Conservation (phyloP, 805 yeast genomes). For the Phaffomyces opuntiae region DNA sequence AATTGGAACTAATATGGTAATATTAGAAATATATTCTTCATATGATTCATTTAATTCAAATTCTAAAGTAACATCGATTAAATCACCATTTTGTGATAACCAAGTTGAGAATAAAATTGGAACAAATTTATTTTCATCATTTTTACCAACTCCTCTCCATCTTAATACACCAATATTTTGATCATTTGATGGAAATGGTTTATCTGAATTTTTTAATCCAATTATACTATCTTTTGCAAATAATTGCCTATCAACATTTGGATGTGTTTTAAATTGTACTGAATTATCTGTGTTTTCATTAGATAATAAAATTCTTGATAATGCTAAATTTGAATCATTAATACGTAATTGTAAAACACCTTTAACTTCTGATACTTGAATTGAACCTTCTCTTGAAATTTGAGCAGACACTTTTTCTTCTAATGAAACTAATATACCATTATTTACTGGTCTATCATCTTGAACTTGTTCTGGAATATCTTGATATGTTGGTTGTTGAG, state of each 20-base stretch:
- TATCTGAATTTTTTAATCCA: slow-evolving; percentile 67
- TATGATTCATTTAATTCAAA: slow-evolving; percentile 59
- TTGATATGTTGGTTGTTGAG: slow-evolving; percentile 13
- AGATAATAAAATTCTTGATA: slow-evolving; percentile 53
- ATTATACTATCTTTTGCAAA: slow-evolving; percentile 54
- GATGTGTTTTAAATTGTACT: slow-evolving; percentile 86
- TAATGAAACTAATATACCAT: slow-evolving; percentile 73
- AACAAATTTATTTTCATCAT: slow-evolving; percentile 43
- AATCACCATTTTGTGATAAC: slow-evolving; percentile 61
- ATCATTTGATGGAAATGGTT: slow-evolving; percentile 87
- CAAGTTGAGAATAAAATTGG: slow-evolving; percentile 81
- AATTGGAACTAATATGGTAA: slow-evolving; percentile 58
- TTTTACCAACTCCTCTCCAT: slow-evolving; percentile 74
- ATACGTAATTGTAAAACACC: slow-evolving; percentile 89
- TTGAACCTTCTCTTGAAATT: slow-evolving; percentile 76
- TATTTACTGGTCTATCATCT: slow-evolving; percentile 37
- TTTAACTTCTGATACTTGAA: slow-evolving; percentile 66
- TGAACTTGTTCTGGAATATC: slow-evolving; percentile 8
- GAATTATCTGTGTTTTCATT: slow-evolving; percentile 41
- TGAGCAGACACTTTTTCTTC: slow-evolving; percentile 75
- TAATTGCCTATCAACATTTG: slow-evolving; percentile 78
- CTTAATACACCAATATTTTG: slow-evolving; percentile 86
- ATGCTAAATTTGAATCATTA: slow-evolving; percentile 65
- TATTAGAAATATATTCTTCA: slow-evolving; percentile 43
- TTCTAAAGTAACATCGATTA: slow-evolving; percentile 77